Evolutionary conservation across 768 basidiomycete genomes (phyloP), one percentile per base, ranked within the genome.

Genomic region (Pisolithus marmoratus): DNA sequence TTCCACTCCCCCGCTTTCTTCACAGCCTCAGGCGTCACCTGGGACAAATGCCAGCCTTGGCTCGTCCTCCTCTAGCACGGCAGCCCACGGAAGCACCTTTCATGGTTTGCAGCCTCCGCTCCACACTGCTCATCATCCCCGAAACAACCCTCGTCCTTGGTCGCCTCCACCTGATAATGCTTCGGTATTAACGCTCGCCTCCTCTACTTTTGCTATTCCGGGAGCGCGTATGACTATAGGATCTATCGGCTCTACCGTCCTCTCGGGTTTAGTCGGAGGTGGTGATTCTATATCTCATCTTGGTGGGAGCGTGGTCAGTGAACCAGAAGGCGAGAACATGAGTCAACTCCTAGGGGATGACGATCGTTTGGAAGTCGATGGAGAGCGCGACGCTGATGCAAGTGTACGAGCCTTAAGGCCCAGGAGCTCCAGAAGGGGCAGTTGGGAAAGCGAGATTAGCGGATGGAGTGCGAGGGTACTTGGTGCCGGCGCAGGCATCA

Each of bases 81-180:
- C 65, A 29, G 62, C 59, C 40, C 59, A 68, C 43, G 68, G 60
- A 52, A 54, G 57, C 48, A 55, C 61, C 20, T 57, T 57, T 8
- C 64, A 66, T 52, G 60, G 65, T 27, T 56, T 87, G 17, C 90
- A 94, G 63, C 90, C 91, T 8, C 95, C 94, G 0, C 77, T 87
- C 34, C 92, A 95, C 65, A 92, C 93, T 0, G 73, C 81, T n/a
- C 92, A 91, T 49, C 93, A 97, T 70, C 94, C 95, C 9, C 82
- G 93, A 43, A 91, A 96, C 68, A 99, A 99, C 63, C 95, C 95
- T 1, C 83, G 90, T 22, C 95, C 96, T 22, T 87, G 87, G 15
- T 90, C 90, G 6, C 87, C 91, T 20, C 94, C 95, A 1, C 74
- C 83, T 42, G 93, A 94, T 62, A 94, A 98, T 63, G 95, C 95